Evolutionary conservation across 2,329 filamentous ascomycete species (phyloP), one percentile per base, ranked within the genome.

Genomic region (Cadophora sp.): DNA sequence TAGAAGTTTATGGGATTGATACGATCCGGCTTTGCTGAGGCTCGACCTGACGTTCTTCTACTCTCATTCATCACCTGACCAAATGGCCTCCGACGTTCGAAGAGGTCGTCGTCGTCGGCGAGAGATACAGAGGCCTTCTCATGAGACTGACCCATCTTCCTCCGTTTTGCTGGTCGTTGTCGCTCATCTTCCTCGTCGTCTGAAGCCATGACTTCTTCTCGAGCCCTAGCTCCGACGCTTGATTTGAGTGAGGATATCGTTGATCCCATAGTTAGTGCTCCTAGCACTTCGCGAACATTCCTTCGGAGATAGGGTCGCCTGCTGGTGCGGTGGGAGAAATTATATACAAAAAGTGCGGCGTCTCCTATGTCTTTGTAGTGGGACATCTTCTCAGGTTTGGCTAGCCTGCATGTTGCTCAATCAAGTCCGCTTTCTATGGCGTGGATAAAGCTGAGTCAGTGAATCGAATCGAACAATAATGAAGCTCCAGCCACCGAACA

Each of bases 131-230:
- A 50, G 58, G 1, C 19, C 16, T 8, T 61, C 29, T 64, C 58
- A 27, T 63, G 19, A 27, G 22, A 34, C 14, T n/a, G 50, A 40
- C 37, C 48, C 2, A 66, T 67, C 51, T 65, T 74, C 16, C 74
- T 72, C 46, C 75, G 71, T 64, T 77, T 77, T 31, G 71, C 53
- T 16, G 73, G 73, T 48, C 70, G 62, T 14, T 37, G 55, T 8
- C 73, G 68, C n/a, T 75, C 73, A 26, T 73, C 71, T 29, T 76
- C 72, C 1, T 74, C 73, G 26, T 73, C 71, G n/a, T 71, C 67
- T 26, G 48, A 53, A 31, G 43, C 48, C 43, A 65, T 37, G 34
- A 14, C 46, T 46, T 68, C 63, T 58, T 67, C 60, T 50, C 48
- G 64, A 27, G 66, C 43, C 48, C 65, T 65, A 26, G 50, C 27